A percentile compares a stretch with the other conserved stretches of the same genome.
These are phyloP conservation scores for Brettanomyces nanus DNA, from an alignment of 805 yeast genomes.

Conservation along the genomic window DNA sequence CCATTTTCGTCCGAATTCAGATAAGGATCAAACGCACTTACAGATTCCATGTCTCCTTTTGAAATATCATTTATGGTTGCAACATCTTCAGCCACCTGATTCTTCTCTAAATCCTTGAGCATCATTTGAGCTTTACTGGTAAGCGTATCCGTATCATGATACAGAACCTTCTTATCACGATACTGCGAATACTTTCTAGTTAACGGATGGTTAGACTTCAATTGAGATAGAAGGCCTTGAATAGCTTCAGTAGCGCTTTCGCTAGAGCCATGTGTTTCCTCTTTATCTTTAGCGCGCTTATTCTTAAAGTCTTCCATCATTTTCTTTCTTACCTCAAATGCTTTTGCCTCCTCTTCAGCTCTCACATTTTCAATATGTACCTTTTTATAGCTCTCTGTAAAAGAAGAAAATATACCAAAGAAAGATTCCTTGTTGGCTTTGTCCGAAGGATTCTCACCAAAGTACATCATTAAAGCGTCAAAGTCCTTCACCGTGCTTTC, in stretches of 20 bases:
- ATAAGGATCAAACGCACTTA: background rate
- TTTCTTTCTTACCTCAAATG: slow-evolving; percentile 57
- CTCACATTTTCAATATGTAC: slow-evolving; percentile 59
- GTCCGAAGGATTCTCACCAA: slow-evolving; percentile 58
- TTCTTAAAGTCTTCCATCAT: slow-evolving; percentile 34
- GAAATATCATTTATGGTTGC: background rate
- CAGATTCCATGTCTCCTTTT: background rate
- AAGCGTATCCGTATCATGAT: slow-evolving; percentile 12
- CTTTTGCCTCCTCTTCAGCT: slow-evolving; percentile 58
- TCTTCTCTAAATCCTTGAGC: slow-evolving; percentile 11
- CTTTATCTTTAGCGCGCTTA: slow-evolving; percentile 4
- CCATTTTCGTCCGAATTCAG: slow-evolving; percentile 1
- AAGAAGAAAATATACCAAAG: slow-evolving; percentile 52
- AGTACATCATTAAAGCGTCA: slow-evolving; percentile 54
- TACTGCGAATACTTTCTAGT: slow-evolving; percentile 1
- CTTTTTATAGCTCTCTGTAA: slow-evolving; percentile 51
- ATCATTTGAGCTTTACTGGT: slow-evolving; percentile 16
- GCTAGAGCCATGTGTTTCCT: slow-evolving; percentile 3
- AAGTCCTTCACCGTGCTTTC: slow-evolving; percentile 42
- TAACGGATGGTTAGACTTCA: slow-evolving; percentile 11
- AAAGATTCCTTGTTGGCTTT: slow-evolving; percentile 50
- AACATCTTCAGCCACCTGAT: background rate
- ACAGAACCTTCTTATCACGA: slow-evolving; percentile 3
- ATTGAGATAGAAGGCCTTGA: slow-evolving; percentile 17
- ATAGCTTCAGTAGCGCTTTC: slow-evolving; percentile 10